These are phyloP conservation scores for Phyllosticta citribraziliensis DNA, from an alignment of 2,329 filamentous ascomycete species.

Conservation along the genomic window DNA sequence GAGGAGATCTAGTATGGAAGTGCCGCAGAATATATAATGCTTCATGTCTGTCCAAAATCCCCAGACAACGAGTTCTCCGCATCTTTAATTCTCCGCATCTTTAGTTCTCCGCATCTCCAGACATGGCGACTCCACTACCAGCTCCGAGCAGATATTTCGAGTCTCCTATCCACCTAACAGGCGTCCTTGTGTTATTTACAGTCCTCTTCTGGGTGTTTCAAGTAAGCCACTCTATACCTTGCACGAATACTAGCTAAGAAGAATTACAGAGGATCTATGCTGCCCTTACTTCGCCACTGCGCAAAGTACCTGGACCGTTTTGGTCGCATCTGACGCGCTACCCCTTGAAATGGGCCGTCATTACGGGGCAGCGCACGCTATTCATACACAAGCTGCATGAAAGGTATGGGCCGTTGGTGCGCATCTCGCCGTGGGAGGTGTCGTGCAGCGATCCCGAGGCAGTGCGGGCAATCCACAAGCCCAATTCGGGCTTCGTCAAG, in stretches of 20 bases:
- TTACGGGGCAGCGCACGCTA: constrained; percentile 28
- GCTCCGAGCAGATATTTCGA: neutral
- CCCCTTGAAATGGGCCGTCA: constrained; percentile 28
- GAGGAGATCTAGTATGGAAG: no score
- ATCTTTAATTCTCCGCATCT: neutral
- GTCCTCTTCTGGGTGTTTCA: neutral
- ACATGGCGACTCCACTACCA: neutral
- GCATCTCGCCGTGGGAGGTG: constrained; percentile 8
- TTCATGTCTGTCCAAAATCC: neutral
- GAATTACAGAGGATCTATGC: constrained; percentile 1
- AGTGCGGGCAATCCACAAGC: constrained; percentile 23
- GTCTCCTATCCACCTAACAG: neutral
- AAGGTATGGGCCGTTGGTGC: constrained; percentile 5
- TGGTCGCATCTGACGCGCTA: constrained; percentile 24
- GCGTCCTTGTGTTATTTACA: neutral
- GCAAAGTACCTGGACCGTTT: constrained; percentile 22
- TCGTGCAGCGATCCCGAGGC: neutral
- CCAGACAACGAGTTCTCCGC: neutral
- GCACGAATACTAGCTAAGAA: neutral
- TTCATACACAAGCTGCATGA: constrained; percentile 23
- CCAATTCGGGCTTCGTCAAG: constrained; percentile 17
- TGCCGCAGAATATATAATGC: no score
- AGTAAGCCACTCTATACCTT: neutral
- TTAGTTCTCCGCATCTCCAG: neutral
- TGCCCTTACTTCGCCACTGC: constrained; percentile 19